Evolutionary conservation across 1,139 yeast species (phyloP), one percentile per base, ranked within the genome.

Genomic region (Hanseniaspora sp.): DNA sequence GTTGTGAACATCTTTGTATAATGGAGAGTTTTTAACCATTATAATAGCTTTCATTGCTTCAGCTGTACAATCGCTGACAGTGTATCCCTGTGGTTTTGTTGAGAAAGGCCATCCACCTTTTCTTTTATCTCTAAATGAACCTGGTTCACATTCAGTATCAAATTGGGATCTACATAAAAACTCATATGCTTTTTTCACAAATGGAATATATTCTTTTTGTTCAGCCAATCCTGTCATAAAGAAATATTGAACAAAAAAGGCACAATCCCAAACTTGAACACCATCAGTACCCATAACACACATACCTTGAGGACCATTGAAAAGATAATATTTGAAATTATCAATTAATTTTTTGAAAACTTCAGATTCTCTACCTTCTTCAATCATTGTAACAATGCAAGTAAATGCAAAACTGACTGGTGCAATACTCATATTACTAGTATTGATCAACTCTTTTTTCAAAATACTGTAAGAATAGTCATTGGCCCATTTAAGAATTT

Each of bases 51-150:
- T 92, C 59, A 90, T 72, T 0, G 97, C 88, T 67, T 94, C 98
- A 0, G 98, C 95, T 0, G 98, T 90, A 69, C 98, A 92, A 67
- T 94, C 99, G 62, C 95, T 82, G 1, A 94, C 99, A 0, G 95
- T 85, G 63, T 90, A 94, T 0, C 99, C 99, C 69, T 94, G 98
- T 15, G 85, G 83, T 63, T 88, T 87, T 0, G 97, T 94, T 53
- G 95, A 86, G 65, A 92, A 94, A 0, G 97, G 96, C 94, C 96
- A 94, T 0, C 87, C 95, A n/a, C 98, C 99, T 52, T 74, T 75
- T 55, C 98, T 74, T 57, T 75, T 77, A 64, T 92, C 97, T 61
- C 98, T 76, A 68, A 75, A 90, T 58, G 90, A 81, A 5, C 94
- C 95, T 1, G 74, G 76, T 3, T 70, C 86, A 64, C 95, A 82